Evolutionary conservation across 441 rosid genomes (phyloP).

Genomic region (Daphne laureola): DNA sequence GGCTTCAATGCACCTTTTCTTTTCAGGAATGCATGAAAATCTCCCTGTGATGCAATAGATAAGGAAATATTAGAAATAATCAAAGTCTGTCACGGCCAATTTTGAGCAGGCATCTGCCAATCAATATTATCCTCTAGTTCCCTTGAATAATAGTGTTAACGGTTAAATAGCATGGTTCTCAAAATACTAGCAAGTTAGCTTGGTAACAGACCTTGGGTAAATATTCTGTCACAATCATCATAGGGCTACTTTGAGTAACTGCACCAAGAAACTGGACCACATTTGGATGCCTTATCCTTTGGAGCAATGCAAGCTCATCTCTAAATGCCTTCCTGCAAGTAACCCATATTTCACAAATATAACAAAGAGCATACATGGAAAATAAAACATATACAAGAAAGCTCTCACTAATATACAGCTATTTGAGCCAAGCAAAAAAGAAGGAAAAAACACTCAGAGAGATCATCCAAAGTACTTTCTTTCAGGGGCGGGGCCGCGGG

Average conservation of each 20-base stretch:
- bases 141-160: background rate
- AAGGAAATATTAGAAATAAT: background rate
- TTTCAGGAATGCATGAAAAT: conserved; percentile 52
- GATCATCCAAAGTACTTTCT: no score
- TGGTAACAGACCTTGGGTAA: conserved; percentile 54
- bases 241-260: conserved; percentile 89
- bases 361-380: background rate
- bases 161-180: background rate
- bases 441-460: background rate
- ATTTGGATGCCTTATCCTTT: conserved; percentile 89
- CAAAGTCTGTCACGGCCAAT: background rate
- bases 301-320: conserved; percentile 92
- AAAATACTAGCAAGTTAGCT: background rate
- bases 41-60: conserved; percentile 52
- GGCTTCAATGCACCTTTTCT: conserved; percentile 53
- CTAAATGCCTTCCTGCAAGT: conserved; percentile 60
- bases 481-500: no score
- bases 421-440: background rate
- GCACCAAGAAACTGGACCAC: conserved; percentile 96
- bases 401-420: no score
- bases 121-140: no score
- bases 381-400: background rate
- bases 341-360: background rate
- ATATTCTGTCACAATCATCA: conserved; percentile 97
- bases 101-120: background rate